Evolutionary conservation across 768 basidiomycete species (phyloP).

Genomic region (Kondoa subrosea): DNA sequence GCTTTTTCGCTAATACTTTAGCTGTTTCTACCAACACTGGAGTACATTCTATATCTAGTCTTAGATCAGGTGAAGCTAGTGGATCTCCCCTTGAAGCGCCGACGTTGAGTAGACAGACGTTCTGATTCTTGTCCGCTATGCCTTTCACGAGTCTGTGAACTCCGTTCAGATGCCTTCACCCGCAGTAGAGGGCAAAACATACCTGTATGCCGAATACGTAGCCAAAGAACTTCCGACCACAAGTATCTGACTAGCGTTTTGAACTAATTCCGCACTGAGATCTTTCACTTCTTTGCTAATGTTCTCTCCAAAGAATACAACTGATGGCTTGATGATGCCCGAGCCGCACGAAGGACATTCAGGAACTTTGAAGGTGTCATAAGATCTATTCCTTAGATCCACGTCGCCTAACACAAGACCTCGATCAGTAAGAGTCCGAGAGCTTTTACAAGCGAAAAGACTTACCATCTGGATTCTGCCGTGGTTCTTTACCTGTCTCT

Average conservation of each 20-base stretch:
- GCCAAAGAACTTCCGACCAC: slow-evolving; percentile 34
- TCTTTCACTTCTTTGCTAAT: slow-evolving; percentile 14
- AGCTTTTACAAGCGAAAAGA: too few relatives aligned
- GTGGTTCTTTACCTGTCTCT: background rate
- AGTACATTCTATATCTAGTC: background rate
- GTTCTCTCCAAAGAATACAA: slow-evolving; percentile 20
- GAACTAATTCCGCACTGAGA: slow-evolving; percentile 14
- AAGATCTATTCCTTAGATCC: slow-evolving; percentile 17
- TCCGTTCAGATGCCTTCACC: background rate
- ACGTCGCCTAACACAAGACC: slow-evolving; percentile 11
- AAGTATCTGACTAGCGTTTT: slow-evolving; percentile 29
- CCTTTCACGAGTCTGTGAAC: slow-evolving; percentile 11
- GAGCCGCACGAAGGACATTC: slow-evolving; percentile 15
- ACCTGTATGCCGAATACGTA: slow-evolving; percentile 33
- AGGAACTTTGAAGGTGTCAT: slow-evolving; percentile 16
- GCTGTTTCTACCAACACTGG: background rate
- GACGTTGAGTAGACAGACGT: slow-evolving; percentile 10
- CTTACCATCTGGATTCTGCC: slow-evolving; percentile 6
- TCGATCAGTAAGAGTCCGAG: background rate
- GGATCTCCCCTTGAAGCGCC: slow-evolving; percentile 18
- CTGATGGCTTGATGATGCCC: slow-evolving; percentile 15
- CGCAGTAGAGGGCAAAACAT: background rate
- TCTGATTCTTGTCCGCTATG: slow-evolving; percentile 7
- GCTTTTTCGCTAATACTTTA: background rate
- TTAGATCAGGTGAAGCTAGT: background rate